phyloP scores from a whole-genome alignment of 1,284 basidiomycete genomes.

The Phellinidium pouzarii region DNA sequence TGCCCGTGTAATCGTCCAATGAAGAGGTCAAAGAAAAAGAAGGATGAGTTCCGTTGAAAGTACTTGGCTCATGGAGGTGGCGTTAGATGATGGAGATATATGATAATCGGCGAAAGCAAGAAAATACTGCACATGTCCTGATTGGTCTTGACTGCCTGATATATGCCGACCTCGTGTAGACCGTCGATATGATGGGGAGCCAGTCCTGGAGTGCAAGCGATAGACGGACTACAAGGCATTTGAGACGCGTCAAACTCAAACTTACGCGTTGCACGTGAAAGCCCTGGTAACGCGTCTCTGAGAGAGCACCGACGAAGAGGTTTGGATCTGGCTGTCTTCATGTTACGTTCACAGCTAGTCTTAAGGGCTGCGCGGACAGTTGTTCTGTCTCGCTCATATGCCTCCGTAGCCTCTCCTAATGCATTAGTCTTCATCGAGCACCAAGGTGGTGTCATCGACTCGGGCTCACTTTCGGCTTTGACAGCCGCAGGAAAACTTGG shows the following conservation, averaged over 20 bases:
- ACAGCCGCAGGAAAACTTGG: conserved; percentile 85
- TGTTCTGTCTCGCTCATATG: conserved; percentile 39
- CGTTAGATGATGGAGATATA: too few species aligned
- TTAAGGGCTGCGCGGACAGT: conserved; percentile 8
- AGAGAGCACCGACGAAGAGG: too few species aligned
- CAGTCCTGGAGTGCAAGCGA: too few species aligned
- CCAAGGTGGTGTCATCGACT: conserved; percentile 73
- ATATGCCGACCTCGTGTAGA: too few species aligned
- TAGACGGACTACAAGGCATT: too few species aligned
- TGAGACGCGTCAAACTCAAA: too few species aligned
- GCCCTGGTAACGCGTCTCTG: too few species aligned
- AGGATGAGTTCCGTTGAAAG: neutral
- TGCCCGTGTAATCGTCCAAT: neutral
- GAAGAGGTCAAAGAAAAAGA: neutral
- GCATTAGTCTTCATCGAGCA: conserved; percentile 89
- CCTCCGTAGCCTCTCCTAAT: conserved; percentile 51
- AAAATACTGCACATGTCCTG: too few species aligned
- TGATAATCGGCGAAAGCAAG: too few species aligned
- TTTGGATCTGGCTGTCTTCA: neutral
- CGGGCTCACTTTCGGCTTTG: conserved; percentile 83
- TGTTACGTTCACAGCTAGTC: conserved; percentile 12
- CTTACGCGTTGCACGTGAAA: too few species aligned
- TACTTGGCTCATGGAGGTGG: neutral
- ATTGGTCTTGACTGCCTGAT: too few species aligned
- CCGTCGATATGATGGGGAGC: too few species aligned